phyloP scores from a whole-genome alignment of 768 basidiomycete species.

The Bullera alba region DNA sequence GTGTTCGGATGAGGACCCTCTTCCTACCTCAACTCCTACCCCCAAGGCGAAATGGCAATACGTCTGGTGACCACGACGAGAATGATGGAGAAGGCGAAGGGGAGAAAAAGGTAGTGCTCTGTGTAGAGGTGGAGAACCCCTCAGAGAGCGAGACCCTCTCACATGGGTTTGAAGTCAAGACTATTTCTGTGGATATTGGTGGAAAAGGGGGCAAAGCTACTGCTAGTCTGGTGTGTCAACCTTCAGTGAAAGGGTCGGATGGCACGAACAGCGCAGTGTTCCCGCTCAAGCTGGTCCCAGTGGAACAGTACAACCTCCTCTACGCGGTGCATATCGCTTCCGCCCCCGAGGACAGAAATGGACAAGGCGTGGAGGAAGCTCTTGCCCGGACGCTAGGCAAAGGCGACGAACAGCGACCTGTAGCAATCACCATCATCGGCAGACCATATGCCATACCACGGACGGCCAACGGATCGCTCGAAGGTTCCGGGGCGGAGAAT shows the following conservation, averaged over 20 bases:
- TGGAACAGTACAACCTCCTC: conserved; percentile 79
- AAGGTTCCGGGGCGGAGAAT: background rate
- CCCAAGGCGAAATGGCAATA: conserved; percentile 40
- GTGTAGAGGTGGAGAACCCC: conserved; percentile 80
- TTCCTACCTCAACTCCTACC: conserved; percentile 79
- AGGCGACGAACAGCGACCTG: conserved; percentile 62
- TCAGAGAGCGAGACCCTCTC: conserved; percentile 52
- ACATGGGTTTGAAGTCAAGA: conserved; percentile 65
- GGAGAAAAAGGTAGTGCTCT: conserved; percentile 80
- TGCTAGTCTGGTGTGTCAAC: conserved; percentile 34
- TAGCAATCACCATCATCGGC: conserved; percentile 71
- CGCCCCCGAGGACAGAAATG: conserved; percentile 4
- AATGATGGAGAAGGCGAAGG: conserved; percentile 55
- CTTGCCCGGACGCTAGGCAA: conserved; percentile 50
- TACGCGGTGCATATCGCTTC: conserved; percentile 72
- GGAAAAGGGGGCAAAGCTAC: conserved; percentile 53
- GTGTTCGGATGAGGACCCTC: conserved; percentile 88
- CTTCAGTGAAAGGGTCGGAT: conserved; percentile 36
- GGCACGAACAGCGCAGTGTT: conserved; percentile 50
- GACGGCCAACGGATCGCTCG: too few relatives aligned
- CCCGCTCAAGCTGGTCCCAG: conserved; percentile 62
- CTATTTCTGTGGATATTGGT: conserved; percentile 66
- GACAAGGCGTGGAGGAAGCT: conserved; percentile 19
- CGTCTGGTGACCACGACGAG: conserved; percentile 45
- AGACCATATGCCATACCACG: conserved; percentile 61